Percentiles rank a stretch among this genome's conserved stretches.
Evolutionary conservation across 331 rosid genomes (phyloP).

Genomic region (Stylosanthes scabra): DNA sequence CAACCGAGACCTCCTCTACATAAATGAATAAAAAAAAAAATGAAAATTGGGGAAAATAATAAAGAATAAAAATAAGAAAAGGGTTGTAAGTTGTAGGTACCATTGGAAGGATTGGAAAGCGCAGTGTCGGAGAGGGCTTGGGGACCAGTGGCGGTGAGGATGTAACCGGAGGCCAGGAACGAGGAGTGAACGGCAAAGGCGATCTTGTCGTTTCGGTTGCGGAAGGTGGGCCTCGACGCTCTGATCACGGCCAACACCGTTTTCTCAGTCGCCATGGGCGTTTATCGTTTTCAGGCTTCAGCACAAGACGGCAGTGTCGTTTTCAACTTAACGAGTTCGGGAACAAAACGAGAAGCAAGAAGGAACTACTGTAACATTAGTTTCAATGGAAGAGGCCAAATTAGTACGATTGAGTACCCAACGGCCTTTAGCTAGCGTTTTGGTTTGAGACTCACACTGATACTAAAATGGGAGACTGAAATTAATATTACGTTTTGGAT

Average conservation of each 20-base stretch:
- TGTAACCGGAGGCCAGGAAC: constrained; percentile 73
- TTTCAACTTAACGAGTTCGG: neutral
- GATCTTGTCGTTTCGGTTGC: constrained; percentile 70
- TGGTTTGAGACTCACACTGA: too few relatives aligned
- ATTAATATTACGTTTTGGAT: too few relatives aligned
- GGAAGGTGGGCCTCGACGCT: constrained; percentile 78
- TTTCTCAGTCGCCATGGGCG: constrained; percentile 61
- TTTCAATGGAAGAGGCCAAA: too few relatives aligned
- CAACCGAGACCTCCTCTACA: constrained; percentile 80
- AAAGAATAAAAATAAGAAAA: neutral
- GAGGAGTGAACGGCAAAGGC: constrained; percentile 82
- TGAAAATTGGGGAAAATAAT: neutral
- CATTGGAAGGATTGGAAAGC: constrained; percentile 57
- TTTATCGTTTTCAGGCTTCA: constrained; percentile 17
- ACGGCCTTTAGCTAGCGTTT: too few relatives aligned
- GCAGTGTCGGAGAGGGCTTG: constrained; percentile 63
- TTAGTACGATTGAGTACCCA: too few relatives aligned
- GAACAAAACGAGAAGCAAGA: neutral
- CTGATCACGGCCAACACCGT: constrained; percentile 80
- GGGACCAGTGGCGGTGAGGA: constrained; percentile 74
- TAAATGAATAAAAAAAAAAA: constrained; percentile 18
- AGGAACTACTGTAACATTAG: too few relatives aligned
- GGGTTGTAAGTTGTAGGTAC: too few relatives aligned
- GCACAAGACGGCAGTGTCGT: neutral
- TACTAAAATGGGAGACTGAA: too few relatives aligned